These are phyloP conservation scores for Middelhovenomyces tepae DNA, from an alignment of 805 yeast species.

Conservation along the genomic window DNA sequence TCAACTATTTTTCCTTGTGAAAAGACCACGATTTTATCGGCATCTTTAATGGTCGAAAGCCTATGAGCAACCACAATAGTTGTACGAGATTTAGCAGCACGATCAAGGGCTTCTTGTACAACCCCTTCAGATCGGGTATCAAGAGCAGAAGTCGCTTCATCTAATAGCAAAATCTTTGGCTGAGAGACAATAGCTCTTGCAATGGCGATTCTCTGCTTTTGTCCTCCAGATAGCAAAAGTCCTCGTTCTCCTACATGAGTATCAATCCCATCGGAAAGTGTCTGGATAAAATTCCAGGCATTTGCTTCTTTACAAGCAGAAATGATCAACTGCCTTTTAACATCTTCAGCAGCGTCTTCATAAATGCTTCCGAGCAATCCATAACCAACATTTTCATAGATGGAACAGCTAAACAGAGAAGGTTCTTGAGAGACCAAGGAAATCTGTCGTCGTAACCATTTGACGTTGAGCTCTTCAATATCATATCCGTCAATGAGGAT, in stretches of 20 bases:
- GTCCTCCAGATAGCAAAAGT: slow-evolving; percentile 58
- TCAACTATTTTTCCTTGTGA: slow-evolving; percentile 37
- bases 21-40: slow-evolving; percentile 40
- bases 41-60: slow-evolving; percentile 41
- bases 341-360: slow-evolving; percentile 23
- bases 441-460: slow-evolving; percentile 42
- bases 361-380: slow-evolving; percentile 41
- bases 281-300: slow-evolving; percentile 39
- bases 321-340: slow-evolving; percentile 20
- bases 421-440: slow-evolving; percentile 58
- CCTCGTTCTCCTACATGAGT: slow-evolving; percentile 45
- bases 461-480: slow-evolving; percentile 40
- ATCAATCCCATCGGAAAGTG: slow-evolving; percentile 45
- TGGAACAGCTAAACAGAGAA: slow-evolving; percentile 64
- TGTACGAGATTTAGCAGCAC: slow-evolving; percentile 28
- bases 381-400: slow-evolving; percentile 70
- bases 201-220: slow-evolving; percentile 55
- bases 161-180: slow-evolving; percentile 48
- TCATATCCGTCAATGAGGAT: slow-evolving; percentile 41
- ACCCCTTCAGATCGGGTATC: slow-evolving; percentile 55
- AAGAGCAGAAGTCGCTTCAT: slow-evolving; percentile 59
- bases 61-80: slow-evolving; percentile 48
- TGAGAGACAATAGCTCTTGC: slow-evolving; percentile 50
- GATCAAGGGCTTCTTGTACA: slow-evolving; percentile 43
- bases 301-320: slow-evolving; percentile 45